phyloP scores from a whole-genome alignment of 169 alveolate species.

The Plasmodium vivax region DNA sequence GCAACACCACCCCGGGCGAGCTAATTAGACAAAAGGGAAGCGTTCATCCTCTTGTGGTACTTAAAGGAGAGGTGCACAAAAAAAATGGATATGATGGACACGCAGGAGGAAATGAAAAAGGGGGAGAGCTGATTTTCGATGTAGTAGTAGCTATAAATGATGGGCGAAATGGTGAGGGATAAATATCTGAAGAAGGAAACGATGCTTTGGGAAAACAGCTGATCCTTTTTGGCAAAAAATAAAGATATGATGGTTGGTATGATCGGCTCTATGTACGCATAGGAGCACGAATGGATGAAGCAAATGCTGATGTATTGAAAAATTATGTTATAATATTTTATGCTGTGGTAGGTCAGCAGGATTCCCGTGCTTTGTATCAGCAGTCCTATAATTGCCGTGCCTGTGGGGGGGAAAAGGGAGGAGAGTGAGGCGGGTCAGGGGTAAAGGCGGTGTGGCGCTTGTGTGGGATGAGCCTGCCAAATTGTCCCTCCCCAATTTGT shows the following conservation, averaged over 20 bases:
- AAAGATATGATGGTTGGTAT: conserved; percentile 74
- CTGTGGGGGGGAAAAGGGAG: not conserved
- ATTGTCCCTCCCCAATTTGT: not conserved
- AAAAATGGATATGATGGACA: conserved; percentile 69
- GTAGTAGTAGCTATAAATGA: conserved; percentile 70
- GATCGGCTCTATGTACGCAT: conserved; percentile 74
- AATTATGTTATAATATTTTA: conserved; percentile 56
- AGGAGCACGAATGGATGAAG: conserved; percentile 75
- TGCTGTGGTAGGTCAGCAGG: conserved; percentile 50
- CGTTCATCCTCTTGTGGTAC: conserved; percentile 57
- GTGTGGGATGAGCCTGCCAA: not conserved
- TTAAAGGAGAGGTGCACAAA: conserved; percentile 63
- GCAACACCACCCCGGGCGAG: not conserved
- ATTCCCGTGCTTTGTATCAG: conserved; percentile 66
- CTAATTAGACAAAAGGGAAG: conserved; percentile 9
- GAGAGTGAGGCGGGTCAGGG: not conserved
- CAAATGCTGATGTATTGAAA: conserved; percentile 76
- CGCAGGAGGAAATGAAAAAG: conserved; percentile 65
- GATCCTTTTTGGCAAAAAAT: conserved; percentile 73
- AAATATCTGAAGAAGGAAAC: conserved; percentile 76
- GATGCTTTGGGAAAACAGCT: conserved; percentile 71
- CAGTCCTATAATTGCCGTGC: conserved; percentile 69
- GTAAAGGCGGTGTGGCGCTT: not conserved
- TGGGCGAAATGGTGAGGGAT: conserved; percentile 71
- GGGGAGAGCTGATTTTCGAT: conserved; percentile 73